A percentile compares a stretch with the other conserved stretches of the same genome.
Conservation (phyloP, 1,139 yeast genomes). For the Sporopachydermia cereana region DNA sequence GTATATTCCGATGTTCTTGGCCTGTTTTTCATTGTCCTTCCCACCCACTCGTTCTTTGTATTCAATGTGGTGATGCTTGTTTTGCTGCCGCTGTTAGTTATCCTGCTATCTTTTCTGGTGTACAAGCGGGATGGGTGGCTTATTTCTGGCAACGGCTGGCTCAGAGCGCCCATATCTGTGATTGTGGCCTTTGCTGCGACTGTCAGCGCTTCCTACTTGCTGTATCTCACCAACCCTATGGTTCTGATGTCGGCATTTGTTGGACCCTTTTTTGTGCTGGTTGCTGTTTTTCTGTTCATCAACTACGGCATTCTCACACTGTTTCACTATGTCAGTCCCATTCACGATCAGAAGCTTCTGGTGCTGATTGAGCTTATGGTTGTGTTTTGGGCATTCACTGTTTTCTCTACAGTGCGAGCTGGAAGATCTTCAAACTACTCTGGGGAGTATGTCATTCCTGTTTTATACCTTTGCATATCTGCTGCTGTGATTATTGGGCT, state of each 20-base stretch:
- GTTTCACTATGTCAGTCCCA: constrained; percentile 39
- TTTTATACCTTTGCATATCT: constrained; percentile 41
- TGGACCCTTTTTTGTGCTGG: constrained; percentile 36
- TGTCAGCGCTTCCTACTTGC: constrained; percentile 25
- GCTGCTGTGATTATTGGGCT: constrained; percentile 45
- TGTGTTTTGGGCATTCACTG: constrained; percentile 43
- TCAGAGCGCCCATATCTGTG: constrained; percentile 49
- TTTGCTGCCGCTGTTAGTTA: constrained; percentile 41
- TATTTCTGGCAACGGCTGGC: constrained; percentile 29
- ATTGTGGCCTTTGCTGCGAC: constrained; percentile 31
- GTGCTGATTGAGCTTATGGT: constrained; percentile 46
- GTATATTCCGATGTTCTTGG: constrained; percentile 56
- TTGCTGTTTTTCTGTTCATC: constrained; percentile 35
- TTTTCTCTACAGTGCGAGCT: constrained; percentile 36
- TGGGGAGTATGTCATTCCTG: constrained; percentile 45
- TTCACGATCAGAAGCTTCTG: constrained; percentile 64
- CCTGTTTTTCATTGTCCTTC: constrained; percentile 37
- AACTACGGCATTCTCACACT: constrained; percentile 47
- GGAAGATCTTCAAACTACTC: constrained; percentile 40
- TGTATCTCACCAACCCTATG: constrained; percentile 37
- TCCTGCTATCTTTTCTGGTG: constrained; percentile 37
- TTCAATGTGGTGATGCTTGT: constrained; percentile 40
- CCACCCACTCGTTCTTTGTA: constrained; percentile 35
- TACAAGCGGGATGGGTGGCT: constrained; percentile 40
- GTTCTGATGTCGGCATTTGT: constrained; percentile 46